Evolutionary conservation across 352 stramenopile genomes (phyloP), one percentile per base, ranked within the genome.

Genomic region (Blastocystis sp.): DNA sequence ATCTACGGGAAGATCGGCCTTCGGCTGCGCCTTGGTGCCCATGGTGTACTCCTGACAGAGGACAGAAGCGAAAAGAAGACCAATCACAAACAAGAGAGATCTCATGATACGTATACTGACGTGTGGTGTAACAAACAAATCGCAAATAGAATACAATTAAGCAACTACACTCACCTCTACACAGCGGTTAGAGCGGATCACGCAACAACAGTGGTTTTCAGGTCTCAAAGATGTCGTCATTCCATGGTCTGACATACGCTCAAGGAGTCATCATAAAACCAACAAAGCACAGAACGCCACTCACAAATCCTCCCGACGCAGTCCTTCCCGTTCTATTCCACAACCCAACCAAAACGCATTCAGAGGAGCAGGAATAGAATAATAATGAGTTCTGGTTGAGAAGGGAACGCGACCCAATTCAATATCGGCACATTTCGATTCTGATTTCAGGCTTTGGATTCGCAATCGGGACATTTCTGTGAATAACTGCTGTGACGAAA

Each of bases 221-320:
- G 74, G 59, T 84, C 74, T 84, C 74, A 84, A 84, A 84, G 74
- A 70, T 59, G 74, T 84, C 74, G 21, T 84, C 74, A 84, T 52
- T 17, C 3, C n/a, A 40, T 14, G 19, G 34, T 84, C 74, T 48
- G 74, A 84, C 74, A 84, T 84, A 84, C 74, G 74, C 74, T 84
- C 74, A 54, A 59, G 43, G 52, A 28, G 40, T 84, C 74, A 84
- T 84, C 74, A 66, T 84, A 17, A 59, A 66, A 48, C 68, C n/a
- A 68, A 42, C 10, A 19, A 1, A 34, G 4, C 14, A 57, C 6
- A 28, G 1, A 68, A 4, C 34, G 57, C 19, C 40, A 84, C 74
- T 69, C 69, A 84, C 74, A 14, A 9, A 24, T n/a, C 38, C 11
- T 40, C 21, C 64, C 48, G 14, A 57, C 6, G 14, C 6, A 57